Base-by-base conservation (phyloP, 176 grass and related monocot species). In the Rhynchospora breviuscula region DNA sequence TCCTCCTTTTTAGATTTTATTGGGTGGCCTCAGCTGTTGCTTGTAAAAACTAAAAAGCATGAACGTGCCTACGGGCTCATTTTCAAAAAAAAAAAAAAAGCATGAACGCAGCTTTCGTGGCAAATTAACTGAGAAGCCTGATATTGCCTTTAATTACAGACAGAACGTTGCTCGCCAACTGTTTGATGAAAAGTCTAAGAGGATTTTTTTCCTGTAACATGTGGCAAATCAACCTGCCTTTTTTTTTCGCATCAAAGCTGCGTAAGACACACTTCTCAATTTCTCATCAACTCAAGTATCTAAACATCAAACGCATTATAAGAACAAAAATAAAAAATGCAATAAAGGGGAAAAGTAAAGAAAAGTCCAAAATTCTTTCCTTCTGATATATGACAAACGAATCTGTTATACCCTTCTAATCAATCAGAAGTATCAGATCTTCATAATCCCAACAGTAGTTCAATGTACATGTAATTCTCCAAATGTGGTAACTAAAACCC, bases 291-390 rank as follows among this genome's bases (percentile, higher is more conserved):
- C 10, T 52, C 49, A 52, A 52, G 49, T 40, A 40, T 40, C 1
- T 40, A 3, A 6, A 29, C 4, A 64, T 12, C 3, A 35, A 7
- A 43, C 65, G 45, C 40, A 72, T 72, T 23, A 12, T 51, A 73
- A 73, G 45, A 72, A 0, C 26, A 14, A 33, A 17, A 71, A 22
- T 4, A 1, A 0, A 14, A 9, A 66, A 35, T 13, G 1, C 0
- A 7, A 49, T 2, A 2, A 3, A 46, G 3, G 13, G 8, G 19
- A 46, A 71, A 46, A 17, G 10, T 6, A n/a, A 49, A 49, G 9
- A 72, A 47, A 48, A 72, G 19, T 75, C 70, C 46, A 74, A 51
- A 67, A 49, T 74, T 74, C n/a, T 51, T 74, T 74, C 10, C 44
- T 76, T 54, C 6, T 71, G 35, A 35, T 5, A 15, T 54, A 6